A percentile compares a stretch with the other conserved stretches of the same genome.
phyloP scores from a whole-genome alignment of 257 asterid genomes.

The Capsicum baccatum region DNA sequence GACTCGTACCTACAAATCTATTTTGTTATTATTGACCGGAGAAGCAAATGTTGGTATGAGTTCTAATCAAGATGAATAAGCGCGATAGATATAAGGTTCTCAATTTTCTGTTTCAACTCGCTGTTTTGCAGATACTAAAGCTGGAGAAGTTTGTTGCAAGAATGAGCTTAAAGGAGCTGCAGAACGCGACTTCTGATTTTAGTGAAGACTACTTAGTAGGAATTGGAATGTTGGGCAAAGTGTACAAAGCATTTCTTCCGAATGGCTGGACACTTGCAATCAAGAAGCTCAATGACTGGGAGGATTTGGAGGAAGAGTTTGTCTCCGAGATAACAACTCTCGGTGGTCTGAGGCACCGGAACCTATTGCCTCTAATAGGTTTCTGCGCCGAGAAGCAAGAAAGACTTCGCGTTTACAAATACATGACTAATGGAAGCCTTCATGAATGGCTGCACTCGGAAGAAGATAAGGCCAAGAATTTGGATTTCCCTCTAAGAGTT shows the following conservation, averaged over 20 bases:
- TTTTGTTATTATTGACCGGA: no score
- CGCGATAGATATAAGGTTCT: background rate
- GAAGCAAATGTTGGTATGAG: no score
- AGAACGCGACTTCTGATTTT: conserved; percentile 34
- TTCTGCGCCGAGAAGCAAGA: conserved; percentile 30
- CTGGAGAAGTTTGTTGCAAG: conserved; percentile 39
- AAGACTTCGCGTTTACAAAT: conserved; percentile 37
- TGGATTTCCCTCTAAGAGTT: conserved; percentile 35
- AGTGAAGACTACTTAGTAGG: conserved; percentile 32
- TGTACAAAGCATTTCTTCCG: conserved; percentile 38
- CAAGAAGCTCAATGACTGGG: conserved; percentile 30
- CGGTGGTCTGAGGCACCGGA: conserved; percentile 37
- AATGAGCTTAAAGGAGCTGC: conserved; percentile 38
- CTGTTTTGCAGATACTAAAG: conserved; percentile 32
- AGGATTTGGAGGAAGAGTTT: conserved; percentile 23
- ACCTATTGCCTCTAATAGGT: conserved; percentile 38
- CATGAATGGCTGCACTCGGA: conserved; percentile 34
- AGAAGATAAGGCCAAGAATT: background rate
- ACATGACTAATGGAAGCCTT: conserved; percentile 45
- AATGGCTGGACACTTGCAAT: conserved; percentile 35
- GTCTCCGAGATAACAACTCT: conserved; percentile 32
- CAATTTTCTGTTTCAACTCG: background rate
- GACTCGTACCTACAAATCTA: no score
- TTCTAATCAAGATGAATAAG: no score
- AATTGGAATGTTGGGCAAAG: conserved; percentile 34